Evolutionary conservation across 345 rosid species (phyloP), one percentile per base, ranked within the genome.

Genomic region (Eucalyptus paniculata): DNA sequence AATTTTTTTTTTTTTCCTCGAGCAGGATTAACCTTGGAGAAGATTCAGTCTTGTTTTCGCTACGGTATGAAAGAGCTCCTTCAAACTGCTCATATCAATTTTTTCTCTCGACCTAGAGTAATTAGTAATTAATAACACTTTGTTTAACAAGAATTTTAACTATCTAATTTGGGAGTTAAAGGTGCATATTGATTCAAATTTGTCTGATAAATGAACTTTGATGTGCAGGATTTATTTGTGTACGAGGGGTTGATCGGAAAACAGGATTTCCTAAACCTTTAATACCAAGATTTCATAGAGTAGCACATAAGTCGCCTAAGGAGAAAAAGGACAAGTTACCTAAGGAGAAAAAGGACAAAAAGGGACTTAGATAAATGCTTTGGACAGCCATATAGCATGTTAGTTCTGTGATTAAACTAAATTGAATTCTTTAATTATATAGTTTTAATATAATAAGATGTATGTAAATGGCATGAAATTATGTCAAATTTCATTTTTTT

Each of bases 211-310:
- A 50, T 50, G 51, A 50, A 50, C 17, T 50, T 50, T 50, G 51
- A 50, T 50, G 51, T 88, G 85, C 67, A 94, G 97, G 97, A 9
- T 92, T 91, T 87, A 37, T 95, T 69, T 96, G 99, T 51, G 90
- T 94, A 62, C 93, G 97, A 91, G 98, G 94, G 58, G 93, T 93
- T 37, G 92, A 97, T 14, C 47, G 92, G 13, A 65, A 88, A 32
- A 53, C 53, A 0, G 34, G 94, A 37, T 81, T 44, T 54, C 95
- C 97, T 12, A 77, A 86, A 44, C 91, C 89, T 50, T 93, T 97
- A 2, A 86, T 81, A 7, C 18, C 5, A 9, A 92, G 96, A 89
- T 87, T 96, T 21, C 96, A 96, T 62, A 88, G 87, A 3, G 24
- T 92, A 18, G 86, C 91, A 34, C 86, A 65, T 34, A 89, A 87